Conservation (phyloP, 768 basidiomycete genomes). For the Filobasidium floriforme region DNA sequence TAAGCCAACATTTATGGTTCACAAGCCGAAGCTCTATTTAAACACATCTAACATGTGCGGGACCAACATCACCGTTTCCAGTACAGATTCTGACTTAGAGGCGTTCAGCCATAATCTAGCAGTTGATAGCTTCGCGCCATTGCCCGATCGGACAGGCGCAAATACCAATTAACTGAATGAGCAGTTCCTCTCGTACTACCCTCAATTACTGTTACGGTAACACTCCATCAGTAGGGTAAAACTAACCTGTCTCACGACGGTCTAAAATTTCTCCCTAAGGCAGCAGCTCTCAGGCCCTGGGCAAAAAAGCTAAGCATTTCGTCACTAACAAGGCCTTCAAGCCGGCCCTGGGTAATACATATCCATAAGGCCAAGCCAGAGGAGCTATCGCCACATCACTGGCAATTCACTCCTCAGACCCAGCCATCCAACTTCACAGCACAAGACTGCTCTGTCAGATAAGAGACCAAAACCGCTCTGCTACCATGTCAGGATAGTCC, state of each 20-base stretch:
- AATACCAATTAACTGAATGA: constrained; percentile 77
- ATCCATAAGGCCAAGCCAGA: background rate
- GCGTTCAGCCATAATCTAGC: constrained; percentile 78
- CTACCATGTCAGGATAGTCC: background rate
- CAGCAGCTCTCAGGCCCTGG: background rate
- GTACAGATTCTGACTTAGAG: constrained; percentile 76
- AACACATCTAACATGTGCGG: constrained; percentile 60
- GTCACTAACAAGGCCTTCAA: background rate
- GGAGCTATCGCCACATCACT: no score
- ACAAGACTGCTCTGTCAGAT: background rate
- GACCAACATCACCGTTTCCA: constrained; percentile 65
- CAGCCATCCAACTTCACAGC: background rate
- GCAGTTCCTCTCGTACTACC: constrained; percentile 77
- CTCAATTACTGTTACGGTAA: constrained; percentile 68
- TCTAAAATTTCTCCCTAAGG: constrained; percentile 50
- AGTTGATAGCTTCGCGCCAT: constrained; percentile 72
- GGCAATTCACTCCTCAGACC: background rate
- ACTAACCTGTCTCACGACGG: constrained; percentile 78
- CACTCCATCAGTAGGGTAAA: constrained; percentile 75
- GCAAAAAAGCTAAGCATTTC: background rate
- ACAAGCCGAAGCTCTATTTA: constrained; percentile 60
- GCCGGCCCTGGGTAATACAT: background rate
- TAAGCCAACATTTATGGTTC: no score
- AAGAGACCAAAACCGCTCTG: no score
- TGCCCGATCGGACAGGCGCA: constrained; percentile 70